These are phyloP conservation scores for Adansonia grandidieri DNA, from an alignment of 441 rosid genomes.

Conservation along the genomic window DNA sequence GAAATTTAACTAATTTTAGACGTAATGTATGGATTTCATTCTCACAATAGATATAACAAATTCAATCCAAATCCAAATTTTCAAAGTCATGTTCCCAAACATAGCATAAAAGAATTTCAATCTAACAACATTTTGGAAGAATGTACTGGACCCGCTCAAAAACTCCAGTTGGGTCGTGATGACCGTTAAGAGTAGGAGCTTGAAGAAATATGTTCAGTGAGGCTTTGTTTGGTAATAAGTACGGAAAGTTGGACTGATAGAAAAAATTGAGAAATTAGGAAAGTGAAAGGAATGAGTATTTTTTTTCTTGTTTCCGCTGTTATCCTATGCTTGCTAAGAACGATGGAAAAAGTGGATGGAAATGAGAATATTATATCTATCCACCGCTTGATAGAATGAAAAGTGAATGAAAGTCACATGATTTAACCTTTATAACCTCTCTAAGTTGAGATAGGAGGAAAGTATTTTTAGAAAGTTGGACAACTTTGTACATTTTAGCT, in stretches of 20 bases:
- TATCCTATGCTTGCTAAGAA: background rate
- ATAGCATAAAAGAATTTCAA: background rate
- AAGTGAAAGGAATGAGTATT: background rate
- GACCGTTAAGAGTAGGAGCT: background rate
- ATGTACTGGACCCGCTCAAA: background rate
- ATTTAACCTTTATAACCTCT: background rate
- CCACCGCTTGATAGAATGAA: background rate
- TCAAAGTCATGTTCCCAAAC: too few species aligned
- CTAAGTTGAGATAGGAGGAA: background rate
- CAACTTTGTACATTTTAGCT: background rate
- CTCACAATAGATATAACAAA: too few species aligned
- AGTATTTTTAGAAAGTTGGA: background rate
- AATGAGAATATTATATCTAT: background rate
- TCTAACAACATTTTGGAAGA: background rate
- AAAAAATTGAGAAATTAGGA: background rate
- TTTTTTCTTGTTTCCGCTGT: background rate
- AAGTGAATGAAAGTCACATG: background rate
- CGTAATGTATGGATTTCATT: too few species aligned
- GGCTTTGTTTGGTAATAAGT: conserved; percentile 11
- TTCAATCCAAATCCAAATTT: too few species aligned
- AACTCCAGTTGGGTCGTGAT: background rate
- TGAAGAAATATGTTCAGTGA: background rate
- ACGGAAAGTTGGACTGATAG: background rate
- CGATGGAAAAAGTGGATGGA: background rate
- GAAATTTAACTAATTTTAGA: too few species aligned